Base-by-base conservation (phyloP, 2,329 filamentous ascomycete genomes). In the Chalaropsis thielavioides region DNA sequence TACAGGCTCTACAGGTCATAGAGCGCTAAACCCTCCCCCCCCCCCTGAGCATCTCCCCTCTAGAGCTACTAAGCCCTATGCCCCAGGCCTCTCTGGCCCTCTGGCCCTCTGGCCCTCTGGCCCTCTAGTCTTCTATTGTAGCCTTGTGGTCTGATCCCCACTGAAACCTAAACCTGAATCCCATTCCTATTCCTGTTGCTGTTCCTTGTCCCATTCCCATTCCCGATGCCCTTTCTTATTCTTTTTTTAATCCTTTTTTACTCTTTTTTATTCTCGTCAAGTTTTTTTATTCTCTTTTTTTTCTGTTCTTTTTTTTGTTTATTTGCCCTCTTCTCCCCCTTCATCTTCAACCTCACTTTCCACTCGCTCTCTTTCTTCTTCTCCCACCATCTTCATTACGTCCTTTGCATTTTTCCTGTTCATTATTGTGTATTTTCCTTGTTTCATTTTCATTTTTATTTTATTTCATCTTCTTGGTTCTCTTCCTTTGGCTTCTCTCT, bases 161-260 rank as follows among this genome's bases (percentile, higher is more conserved):
- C 51, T 56, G 51, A 56, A 56, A 56, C 51, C 51, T 11, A 27
- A 56, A 56, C 17, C 51, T 35, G 24, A 56, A 56, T 56, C 51
- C 51, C 51, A 56, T 56, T 56, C 51, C 51, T 56, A 56, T 56
- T 56, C 27, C 51, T 56, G 51, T 24, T n/a, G 46, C 46, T 49
- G 46, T 56, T 27, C 51, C 51, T 56, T 56, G 51, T n/a, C 31
- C 31, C 31, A 31, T 31, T 31, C 51, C 27, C 51, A 56, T 56
- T 56, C 51, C 51, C 51, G 51, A 49, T 22, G 17, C 19, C n/a
- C 51, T 27, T 61, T 44, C 40, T 56, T 24, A 56, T 56, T 38
- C 22, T 27, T 61, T 11, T 35, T 35, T 56, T 11, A n/a, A 31
- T 31, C 24, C 31, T 56, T 8, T 56, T 43, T 31, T 24, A 17